phyloP scores from a whole-genome alignment of 2,329 filamentous ascomycete genomes.

The Ophiostoma novo-ulmi region DNA sequence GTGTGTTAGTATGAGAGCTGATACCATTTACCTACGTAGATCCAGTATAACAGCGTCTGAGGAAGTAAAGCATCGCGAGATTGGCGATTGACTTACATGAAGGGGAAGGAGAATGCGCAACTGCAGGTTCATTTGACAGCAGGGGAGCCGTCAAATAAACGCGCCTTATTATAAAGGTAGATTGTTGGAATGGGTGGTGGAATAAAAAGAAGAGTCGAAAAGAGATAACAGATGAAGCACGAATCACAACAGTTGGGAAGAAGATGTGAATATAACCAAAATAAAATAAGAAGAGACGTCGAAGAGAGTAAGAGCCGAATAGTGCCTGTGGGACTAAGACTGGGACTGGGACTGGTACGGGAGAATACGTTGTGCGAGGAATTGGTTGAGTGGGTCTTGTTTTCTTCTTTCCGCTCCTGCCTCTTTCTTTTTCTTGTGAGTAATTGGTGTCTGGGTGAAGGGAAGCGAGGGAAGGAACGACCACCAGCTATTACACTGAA shows the following conservation, averaged over 20 bases:
- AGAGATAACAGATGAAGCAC: background rate
- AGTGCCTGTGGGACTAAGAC: background rate
- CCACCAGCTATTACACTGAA: background rate
- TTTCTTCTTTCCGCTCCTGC: slow-evolving; percentile 14
- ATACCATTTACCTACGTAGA: too few species aligned
- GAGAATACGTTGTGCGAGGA: slow-evolving; percentile 16
- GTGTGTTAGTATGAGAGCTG: background rate
- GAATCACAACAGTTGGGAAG: background rate
- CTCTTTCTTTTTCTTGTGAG: slow-evolving; percentile 1
- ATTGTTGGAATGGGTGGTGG: slow-evolving; percentile 16
- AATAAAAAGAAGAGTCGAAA: background rate
- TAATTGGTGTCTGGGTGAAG: slow-evolving; percentile 12
- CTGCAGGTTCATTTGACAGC: slow-evolving; percentile 99
- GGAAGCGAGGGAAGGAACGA: slow-evolving; percentile 11
- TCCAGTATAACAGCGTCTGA: too few species aligned
- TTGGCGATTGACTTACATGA: slow-evolving; percentile 50
- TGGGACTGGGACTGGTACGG: background rate
- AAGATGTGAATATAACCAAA: slow-evolving; percentile 16
- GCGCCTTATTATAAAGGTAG: slow-evolving; percentile 51
- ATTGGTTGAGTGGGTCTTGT: slow-evolving; percentile 18
- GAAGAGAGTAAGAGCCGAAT: background rate
- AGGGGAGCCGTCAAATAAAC: slow-evolving; percentile 78
- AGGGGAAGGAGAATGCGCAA: slow-evolving; percentile 54
- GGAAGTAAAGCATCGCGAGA: background rate
- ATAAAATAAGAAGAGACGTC: slow-evolving; percentile 13